These are phyloP conservation scores for Rhodotorula toruloides DNA, from an alignment of 768 basidiomycete genomes.

Conservation along the genomic window DNA sequence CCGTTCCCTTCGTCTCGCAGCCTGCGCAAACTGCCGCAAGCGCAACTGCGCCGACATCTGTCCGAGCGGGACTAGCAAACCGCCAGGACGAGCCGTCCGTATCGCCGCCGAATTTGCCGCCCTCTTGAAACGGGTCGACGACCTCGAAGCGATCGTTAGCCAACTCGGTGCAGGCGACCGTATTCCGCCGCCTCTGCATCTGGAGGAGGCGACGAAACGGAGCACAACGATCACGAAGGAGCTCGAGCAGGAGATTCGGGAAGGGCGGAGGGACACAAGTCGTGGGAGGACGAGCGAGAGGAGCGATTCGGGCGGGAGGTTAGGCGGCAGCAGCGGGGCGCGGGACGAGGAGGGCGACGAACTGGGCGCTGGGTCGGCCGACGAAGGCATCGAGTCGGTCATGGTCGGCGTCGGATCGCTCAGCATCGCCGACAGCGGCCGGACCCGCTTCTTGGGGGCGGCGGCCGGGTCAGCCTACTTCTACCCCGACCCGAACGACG, in stretches of 20 bases:
- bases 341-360: neutral
- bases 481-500: neutral
- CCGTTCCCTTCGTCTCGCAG: neutral
- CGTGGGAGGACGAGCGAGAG: neutral
- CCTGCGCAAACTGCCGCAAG: constrained; percentile 13
- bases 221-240: constrained; percentile 10
- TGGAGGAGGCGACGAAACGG: constrained; percentile 10
- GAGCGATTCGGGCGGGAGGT: neutral
- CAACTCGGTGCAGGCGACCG: constrained; percentile 10
- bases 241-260: constrained; percentile 15
- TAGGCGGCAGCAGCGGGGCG: neutral
- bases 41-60: constrained; percentile 24
- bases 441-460: constrained; percentile 22
- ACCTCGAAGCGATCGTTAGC: constrained; percentile 4
- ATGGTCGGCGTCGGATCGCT: constrained; percentile 25
- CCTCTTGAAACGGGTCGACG: constrained; percentile 12
- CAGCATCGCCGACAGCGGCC: constrained; percentile 10
- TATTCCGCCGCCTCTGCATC: constrained; percentile 16
- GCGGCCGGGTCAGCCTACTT: constrained; percentile 15
- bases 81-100: constrained; percentile 21
- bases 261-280: too few relatives aligned
- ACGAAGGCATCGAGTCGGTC: neutral
- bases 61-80: constrained; percentile 9
- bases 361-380: neutral
- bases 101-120: constrained; percentile 26